Conservation (phyloP, 2,329 filamentous ascomycete genomes). For the Fusarium protoensiforme region DNA sequence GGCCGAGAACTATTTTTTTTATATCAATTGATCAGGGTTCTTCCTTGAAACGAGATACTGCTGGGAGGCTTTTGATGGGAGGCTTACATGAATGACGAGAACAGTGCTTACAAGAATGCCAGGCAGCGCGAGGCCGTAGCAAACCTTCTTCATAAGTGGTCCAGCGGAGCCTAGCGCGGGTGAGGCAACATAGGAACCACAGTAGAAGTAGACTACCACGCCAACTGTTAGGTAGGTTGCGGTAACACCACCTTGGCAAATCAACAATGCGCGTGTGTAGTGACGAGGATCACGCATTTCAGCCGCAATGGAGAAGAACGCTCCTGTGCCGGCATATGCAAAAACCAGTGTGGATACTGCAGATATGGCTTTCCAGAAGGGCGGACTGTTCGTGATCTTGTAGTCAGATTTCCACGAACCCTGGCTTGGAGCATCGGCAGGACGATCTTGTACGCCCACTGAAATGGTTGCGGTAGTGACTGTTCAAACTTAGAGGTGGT, state of each 20-base stretch:
- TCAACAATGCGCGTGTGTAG: slow-evolving; percentile 33
- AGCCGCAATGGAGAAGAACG: slow-evolving; percentile 43
- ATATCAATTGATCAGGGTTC: no score
- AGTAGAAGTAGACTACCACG: slow-evolving; percentile 56
- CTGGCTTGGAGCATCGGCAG: background rate
- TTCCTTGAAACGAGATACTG: no score
- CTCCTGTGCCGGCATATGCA: slow-evolving; percentile 48
- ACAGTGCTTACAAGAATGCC: slow-evolving; percentile 37
- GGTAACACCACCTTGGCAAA: slow-evolving; percentile 39
- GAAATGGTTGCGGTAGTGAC: background rate
- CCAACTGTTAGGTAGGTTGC: slow-evolving; percentile 46
- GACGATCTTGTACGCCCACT: background rate
- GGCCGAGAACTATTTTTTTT: background rate
- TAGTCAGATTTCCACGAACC: slow-evolving; percentile 40
- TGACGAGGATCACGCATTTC: slow-evolving; percentile 44
- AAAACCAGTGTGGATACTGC: slow-evolving; percentile 47
- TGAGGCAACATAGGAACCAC: slow-evolving; percentile 56
- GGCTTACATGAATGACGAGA: slow-evolving; percentile 33
- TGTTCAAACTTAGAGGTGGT: background rate
- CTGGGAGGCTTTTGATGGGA: no score
- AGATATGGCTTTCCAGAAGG: slow-evolving; percentile 44
- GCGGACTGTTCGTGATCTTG: slow-evolving; percentile 42
- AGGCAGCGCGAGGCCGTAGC: slow-evolving; percentile 49
- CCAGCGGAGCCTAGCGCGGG: slow-evolving; percentile 58
- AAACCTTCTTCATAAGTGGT: slow-evolving; percentile 51